These are phyloP conservation scores for Russula emetica DNA, from an alignment of 768 basidiomycete species.

Conservation along the genomic window DNA sequence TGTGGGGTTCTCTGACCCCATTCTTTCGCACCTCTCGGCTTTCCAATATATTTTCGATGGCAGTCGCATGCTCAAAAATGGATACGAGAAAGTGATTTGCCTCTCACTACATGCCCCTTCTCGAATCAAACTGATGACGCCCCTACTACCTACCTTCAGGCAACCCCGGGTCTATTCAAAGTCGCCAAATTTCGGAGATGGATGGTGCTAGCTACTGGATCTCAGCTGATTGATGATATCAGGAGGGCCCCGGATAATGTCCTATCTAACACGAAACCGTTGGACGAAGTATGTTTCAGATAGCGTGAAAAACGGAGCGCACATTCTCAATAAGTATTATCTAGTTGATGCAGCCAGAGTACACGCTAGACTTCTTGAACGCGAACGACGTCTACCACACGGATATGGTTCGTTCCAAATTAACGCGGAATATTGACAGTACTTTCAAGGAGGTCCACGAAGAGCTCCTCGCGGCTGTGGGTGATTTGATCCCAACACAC, in stretches of 20 bases:
- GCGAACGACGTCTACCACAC: neutral
- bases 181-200: neutral
- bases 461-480: neutral
- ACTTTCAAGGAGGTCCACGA: neutral
- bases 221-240: neutral
- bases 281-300: neutral
- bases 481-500: neutral
- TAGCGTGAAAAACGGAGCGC: neutral
- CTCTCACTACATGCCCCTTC: neutral
- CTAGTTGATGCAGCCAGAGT: neutral
- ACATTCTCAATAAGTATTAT: neutral
- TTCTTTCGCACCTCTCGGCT: neutral
- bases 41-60: neutral
- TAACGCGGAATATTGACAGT: neutral
- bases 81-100: neutral
- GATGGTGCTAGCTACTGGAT: neutral
- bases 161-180: neutral
- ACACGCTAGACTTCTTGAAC: neutral
- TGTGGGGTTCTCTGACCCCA: neutral
- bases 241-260: neutral
- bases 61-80: neutral
- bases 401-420: neutral
- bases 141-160: neutral
- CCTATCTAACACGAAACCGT: neutral
- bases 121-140: neutral